Evolutionary conservation across 2,329 filamentous ascomycete species (phyloP).

Genomic region (Chalaropsis thielavioides): DNA sequence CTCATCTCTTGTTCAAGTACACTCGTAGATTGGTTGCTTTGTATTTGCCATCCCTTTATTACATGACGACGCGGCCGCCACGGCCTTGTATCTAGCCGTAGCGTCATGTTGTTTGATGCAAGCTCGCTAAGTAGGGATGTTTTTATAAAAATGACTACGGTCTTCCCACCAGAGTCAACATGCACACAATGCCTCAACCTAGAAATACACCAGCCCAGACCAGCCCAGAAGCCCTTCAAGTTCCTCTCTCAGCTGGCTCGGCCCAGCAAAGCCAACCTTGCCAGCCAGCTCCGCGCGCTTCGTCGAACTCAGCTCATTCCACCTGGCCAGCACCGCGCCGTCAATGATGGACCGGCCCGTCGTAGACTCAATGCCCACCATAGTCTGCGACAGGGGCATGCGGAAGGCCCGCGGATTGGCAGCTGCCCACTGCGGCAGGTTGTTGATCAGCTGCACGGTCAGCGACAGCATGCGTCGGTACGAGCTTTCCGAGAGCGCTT

Average conservation of each 20-base stretch:
- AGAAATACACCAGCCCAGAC: constrained; percentile 42
- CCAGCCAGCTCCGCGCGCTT: constrained; percentile 58
- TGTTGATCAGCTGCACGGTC: constrained; percentile 62
- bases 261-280: constrained; percentile 52
- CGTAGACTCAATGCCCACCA: constrained; percentile 41
- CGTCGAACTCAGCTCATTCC: constrained; percentile 60
- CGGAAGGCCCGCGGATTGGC: constrained; percentile 75
- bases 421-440: constrained; percentile 61
- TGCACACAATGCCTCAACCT: neutral
- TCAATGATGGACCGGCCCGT: constrained; percentile 59
- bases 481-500: constrained; percentile 59
- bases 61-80: neutral
- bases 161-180: too few species aligned
- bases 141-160: too few species aligned
- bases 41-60: neutral
- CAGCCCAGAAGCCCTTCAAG: constrained; percentile 49
- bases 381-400: constrained; percentile 34
- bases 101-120: neutral
- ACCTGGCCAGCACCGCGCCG: constrained; percentile 58
- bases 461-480: constrained; percentile 77
- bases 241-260: constrained; percentile 55
- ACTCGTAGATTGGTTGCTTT: neutral
- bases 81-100: neutral
- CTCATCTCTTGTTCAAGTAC: neutral
- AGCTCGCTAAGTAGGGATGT: neutral